These are phyloP conservation scores for Monilinia aucupariae DNA, from an alignment of 2,329 filamentous ascomycete genomes.

Conservation along the genomic window DNA sequence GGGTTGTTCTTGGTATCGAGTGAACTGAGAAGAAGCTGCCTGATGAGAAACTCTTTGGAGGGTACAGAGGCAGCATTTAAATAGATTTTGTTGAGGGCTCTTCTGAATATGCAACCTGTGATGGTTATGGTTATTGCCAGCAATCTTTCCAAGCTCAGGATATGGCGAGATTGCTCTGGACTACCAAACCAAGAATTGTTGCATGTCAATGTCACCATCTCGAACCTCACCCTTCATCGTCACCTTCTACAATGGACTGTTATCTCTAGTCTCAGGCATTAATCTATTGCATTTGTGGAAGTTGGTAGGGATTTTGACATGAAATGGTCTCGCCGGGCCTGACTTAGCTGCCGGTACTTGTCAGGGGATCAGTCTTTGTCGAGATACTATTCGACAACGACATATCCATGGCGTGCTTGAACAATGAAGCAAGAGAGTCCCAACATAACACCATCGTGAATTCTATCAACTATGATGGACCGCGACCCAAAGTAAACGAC, in stretches of 20 bases:
- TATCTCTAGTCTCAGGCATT: neutral
- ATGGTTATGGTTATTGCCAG: neutral
- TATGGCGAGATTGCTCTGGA: neutral
- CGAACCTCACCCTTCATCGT: neutral
- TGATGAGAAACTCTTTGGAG: neutral
- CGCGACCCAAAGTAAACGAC: neutral
- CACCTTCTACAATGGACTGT: slow-evolving; percentile 12
- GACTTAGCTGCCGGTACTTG: neutral
- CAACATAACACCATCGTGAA: slow-evolving; percentile 4
- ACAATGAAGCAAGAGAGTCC: neutral
- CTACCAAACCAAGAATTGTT: neutral
- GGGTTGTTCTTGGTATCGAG: neutral
- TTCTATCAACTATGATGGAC: neutral
- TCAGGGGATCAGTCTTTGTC: neutral
- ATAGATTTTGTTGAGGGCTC: neutral
- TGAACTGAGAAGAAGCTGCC: slow-evolving; percentile 1
- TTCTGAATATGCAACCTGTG: neutral
- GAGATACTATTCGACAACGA: slow-evolving; percentile 13
- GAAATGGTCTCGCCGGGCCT: neutral
- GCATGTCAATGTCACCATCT: neutral
- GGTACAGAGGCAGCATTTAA: slow-evolving; percentile 6
- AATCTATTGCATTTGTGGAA: slow-evolving; percentile 7
- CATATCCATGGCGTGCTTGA: neutral
- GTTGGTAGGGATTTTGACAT: slow-evolving; percentile 8
- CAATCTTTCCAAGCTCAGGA: neutral